Conservation (phyloP, 805 yeast species). For the Priceomyces haplophilus region DNA sequence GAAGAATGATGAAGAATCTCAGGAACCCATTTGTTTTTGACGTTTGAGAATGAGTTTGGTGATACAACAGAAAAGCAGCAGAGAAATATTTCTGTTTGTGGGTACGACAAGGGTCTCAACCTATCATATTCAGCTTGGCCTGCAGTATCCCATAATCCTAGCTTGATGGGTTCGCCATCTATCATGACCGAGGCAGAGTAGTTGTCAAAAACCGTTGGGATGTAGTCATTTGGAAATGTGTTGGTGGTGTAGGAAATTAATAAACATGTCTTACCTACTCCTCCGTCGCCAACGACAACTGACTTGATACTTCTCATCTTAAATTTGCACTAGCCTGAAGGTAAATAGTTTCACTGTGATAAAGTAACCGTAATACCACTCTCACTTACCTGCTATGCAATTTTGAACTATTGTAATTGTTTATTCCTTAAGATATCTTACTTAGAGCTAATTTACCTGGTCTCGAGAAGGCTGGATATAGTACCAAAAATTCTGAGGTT, state of each 20-base stretch:
- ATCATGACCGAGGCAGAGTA: conserved; percentile 83
- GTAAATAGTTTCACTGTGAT: background rate
- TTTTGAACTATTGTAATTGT: background rate
- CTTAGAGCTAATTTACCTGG: background rate
- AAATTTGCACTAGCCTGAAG: background rate
- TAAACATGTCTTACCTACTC: conserved; percentile 91
- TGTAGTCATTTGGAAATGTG: conserved; percentile 88
- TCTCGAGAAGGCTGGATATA: background rate
- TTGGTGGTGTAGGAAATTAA: conserved; percentile 87
- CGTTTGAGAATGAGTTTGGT: conserved; percentile 77
- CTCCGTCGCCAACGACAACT: conserved; percentile 94
- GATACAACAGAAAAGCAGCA: conserved; percentile 83
- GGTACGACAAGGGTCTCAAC: conserved; percentile 83
- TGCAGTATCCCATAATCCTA: conserved; percentile 95
- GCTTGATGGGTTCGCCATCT: conserved; percentile 75
- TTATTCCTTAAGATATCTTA: background rate
- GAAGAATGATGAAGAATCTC: conserved; percentile 85
- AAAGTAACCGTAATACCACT: background rate
- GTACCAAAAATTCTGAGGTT: background rate
- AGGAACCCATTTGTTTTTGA: conserved; percentile 73
- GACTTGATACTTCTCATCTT: conserved; percentile 83
- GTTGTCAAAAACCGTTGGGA: conserved; percentile 92
- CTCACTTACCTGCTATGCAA: background rate
- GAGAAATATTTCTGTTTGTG: conserved; percentile 86
- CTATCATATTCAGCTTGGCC: conserved; percentile 93